Percentiles rank a stretch among this genome's conserved stretches.
phyloP scores from a whole-genome alignment of 768 basidiomycete species.

The Hygrophoropsis aurantiaca region DNA sequence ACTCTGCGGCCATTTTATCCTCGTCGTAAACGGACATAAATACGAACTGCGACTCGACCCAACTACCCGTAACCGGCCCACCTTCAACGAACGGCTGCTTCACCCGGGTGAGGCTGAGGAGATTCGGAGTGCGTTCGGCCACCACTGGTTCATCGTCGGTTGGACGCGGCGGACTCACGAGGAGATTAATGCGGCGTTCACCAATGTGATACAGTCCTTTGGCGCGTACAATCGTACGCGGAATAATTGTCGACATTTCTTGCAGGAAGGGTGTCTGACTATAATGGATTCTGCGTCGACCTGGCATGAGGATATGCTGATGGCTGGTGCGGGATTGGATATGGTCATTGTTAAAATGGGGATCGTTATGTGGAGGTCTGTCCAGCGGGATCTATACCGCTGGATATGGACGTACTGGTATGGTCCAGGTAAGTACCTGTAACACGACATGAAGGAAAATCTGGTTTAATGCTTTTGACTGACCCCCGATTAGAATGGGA shows the following conservation, averaged over 20 bases:
- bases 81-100: not conserved
- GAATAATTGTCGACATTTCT: slow-evolving; percentile 2
- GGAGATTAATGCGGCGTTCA: not conserved
- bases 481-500: not conserved
- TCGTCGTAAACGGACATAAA: not conserved
- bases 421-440: not conserved
- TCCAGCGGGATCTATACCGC: not conserved
- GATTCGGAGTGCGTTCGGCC: not conserved
- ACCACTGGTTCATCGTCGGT: slow-evolving; percentile 1
- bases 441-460: no score
- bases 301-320: slow-evolving; percentile 2
- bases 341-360: not conserved
- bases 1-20: not conserved
- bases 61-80: not conserved
- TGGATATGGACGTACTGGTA: slow-evolving; percentile 1
- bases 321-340: not conserved
- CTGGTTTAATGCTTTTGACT: not conserved
- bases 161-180: not conserved
- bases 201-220: not conserved
- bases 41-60: not conserved
- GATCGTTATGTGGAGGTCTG: not conserved
- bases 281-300: not conserved
- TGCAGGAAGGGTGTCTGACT: not conserved
- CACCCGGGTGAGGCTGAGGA: not conserved
- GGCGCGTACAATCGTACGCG: not conserved